A percentile compares a stretch with the other conserved stretches of the same genome.
Conservation (phyloP, 768 basidiomycete species). For the Tremella mesenterica region DNA sequence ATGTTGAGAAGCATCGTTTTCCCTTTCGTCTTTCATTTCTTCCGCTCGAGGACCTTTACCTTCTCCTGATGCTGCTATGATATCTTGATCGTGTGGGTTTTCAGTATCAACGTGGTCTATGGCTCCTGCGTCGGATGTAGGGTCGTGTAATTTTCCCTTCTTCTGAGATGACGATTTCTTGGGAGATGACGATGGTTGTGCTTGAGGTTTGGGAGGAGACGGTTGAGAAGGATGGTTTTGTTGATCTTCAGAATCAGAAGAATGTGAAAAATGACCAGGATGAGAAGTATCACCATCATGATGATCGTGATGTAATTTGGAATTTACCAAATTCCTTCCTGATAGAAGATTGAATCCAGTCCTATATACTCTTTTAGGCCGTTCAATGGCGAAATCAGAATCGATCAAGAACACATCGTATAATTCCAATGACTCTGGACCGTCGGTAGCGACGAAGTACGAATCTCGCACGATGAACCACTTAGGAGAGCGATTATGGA, state of each 20-base stretch:
- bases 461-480: conserved; percentile 93
- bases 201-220: too few relatives aligned
- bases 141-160: too few relatives aligned
- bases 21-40: conserved; percentile 48
- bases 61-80: conserved; percentile 29
- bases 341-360: conserved; percentile 68
- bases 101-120: conserved; percentile 23
- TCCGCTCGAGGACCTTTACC: conserved; percentile 42
- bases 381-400: conserved; percentile 74
- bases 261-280: too few relatives aligned
- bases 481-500: conserved; percentile 52
- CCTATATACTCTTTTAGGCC: conserved; percentile 81
- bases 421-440: conserved; percentile 74
- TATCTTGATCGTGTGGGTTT: conserved; percentile 31
- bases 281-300: neutral
- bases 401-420: conserved; percentile 94
- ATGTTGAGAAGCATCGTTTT: conserved; percentile 70
- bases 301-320: too few relatives aligned
- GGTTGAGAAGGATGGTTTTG: too few relatives aligned
- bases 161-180: too few relatives aligned
- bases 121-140: neutral
- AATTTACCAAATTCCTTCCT: conserved; percentile 8
- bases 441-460: conserved; percentile 75
- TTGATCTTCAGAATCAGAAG: neutral
- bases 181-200: too few relatives aligned